Conservation (phyloP, 2,329 filamentous ascomycete species). For the Fusarium lyarnte region DNA sequence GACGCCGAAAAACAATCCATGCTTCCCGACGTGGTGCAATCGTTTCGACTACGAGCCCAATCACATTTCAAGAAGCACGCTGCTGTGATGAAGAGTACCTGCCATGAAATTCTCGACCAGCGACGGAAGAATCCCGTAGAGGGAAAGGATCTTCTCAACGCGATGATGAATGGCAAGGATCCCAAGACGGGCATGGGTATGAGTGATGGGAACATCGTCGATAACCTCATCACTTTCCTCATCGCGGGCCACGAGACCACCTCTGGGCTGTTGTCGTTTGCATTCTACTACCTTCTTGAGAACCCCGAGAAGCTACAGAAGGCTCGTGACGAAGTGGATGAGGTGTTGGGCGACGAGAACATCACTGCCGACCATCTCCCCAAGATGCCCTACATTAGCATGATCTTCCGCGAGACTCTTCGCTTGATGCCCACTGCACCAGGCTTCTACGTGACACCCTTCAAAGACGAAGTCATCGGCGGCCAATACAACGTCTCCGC, state of each 20-base stretch:
- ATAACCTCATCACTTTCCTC: slow-evolving; percentile 8
- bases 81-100: neutral
- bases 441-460: neutral
- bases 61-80: neutral
- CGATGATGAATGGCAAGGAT: neutral
- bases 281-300: neutral
- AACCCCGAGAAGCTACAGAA: neutral
- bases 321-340: neutral
- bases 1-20: neutral
- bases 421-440: slow-evolving; percentile 3
- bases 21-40: neutral
- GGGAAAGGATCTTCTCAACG: neutral
- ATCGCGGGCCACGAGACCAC: slow-evolving; percentile 1
- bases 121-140: neutral
- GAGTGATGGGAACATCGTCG: neutral
- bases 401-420: slow-evolving; percentile 9
- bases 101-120: neutral
- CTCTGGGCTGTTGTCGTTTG: neutral
- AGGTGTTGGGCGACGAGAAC: neutral
- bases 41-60: neutral
- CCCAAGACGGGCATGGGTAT: neutral
- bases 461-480: slow-evolving; percentile 2
- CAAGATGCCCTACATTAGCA: slow-evolving; percentile 9
- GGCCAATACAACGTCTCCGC: neutral
- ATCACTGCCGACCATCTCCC: neutral